Evolutionary conservation across 108 stramenopile species (phyloP), one percentile per base, ranked within the genome.

Genomic region (Aurantiochytrium sp.): DNA sequence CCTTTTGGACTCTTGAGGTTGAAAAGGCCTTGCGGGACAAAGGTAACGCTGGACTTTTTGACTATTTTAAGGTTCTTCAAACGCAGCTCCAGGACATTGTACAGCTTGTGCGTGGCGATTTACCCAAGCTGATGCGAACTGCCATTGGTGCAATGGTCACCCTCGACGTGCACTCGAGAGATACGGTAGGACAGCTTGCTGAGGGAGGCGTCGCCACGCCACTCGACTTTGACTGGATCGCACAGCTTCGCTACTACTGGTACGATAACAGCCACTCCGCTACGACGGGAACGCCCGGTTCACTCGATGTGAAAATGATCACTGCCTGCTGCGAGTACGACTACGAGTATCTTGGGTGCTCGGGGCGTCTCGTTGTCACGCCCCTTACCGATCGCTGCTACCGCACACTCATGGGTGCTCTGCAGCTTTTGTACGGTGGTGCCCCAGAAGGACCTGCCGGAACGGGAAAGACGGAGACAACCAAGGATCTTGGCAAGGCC

Each of bases 371-470:
- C 4, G 95, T 95, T 43, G 94, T 95, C 93, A 95, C 95, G 1
- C 95, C 95, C 8, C 92, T 95, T 4, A 95, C 95, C 4, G 95
- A 95, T 89, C 92, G 95, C 55, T 95, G 94, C 89, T 95, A 95
- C 87, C 90, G 95, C 29, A 95, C 95, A 14, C 92, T 95, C 25
- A 93, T 94, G 90, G 94, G 94, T n/a, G 94, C 95, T 4, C 90
- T 95, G 35, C 93, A 95, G 72, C 88, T 95, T 3, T 92, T 93
- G 44, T 72, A 93, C 19, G 95, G 95, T 28, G 95, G 95, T 19
- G 95, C 95, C 2, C 95, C 95, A 4, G 95, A 95, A 90, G 95
- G 94, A 16, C 94, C 95, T 23, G 95, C 95, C 8, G 95, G 95
- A 4, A 94, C 95, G 6, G 95, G 95, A 43, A 95, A 95, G 91